Base-by-base conservation (phyloP, 169 alveolate genomes). In the Cryptosporidium viatorum region DNA sequence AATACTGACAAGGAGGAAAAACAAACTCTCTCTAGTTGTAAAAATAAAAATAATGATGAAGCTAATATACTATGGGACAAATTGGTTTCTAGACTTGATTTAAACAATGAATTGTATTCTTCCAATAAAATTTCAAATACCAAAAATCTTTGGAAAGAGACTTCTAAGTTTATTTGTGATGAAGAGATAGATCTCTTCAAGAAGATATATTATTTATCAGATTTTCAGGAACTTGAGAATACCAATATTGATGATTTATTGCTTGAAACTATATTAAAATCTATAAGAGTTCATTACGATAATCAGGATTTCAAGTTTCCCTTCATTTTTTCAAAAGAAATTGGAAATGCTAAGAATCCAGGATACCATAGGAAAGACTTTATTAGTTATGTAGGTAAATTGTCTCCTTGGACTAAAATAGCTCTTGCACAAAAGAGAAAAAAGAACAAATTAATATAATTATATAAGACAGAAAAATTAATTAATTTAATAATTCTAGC, bases 391-490 rank as follows among this genome's bases (percentile, higher is more conserved):
- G 65, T 45, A 26, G 89, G 89, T n/a, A 80, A 26, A 37, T 55
- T 80, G 21, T 80, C 89, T 10, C 89, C 89, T 16, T 80, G 89
- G 89, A 80, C 65, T n/a, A 80, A 62, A 43, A 14, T 62, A 21
- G 60, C 75, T 26, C 9, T 80, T 31, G 39, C 21, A 1, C 89
- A 80, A 62, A 80, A 65, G 6, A 62, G 7, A 9, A 37, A 23
- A n/a, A 48, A 48, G 23, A 23, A 59, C 6, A 59, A 59, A 59
- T 12, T 39, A 31, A 59, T 23, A 31, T 59, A 23, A 48, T 48
- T 70, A 16, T 39, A n/a, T 5, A 70, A 0, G 16, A 60, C 37
- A 18, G 43, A 39, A 16, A 10, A 39, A 37, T 70, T 39, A 70
- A 43, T 18, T n/a, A 29, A 12, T 48, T 18, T 2, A 29, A 5